phyloP scores from a whole-genome alignment of 148 eudicot species.

The Amaranthus hypochondriacus region DNA sequence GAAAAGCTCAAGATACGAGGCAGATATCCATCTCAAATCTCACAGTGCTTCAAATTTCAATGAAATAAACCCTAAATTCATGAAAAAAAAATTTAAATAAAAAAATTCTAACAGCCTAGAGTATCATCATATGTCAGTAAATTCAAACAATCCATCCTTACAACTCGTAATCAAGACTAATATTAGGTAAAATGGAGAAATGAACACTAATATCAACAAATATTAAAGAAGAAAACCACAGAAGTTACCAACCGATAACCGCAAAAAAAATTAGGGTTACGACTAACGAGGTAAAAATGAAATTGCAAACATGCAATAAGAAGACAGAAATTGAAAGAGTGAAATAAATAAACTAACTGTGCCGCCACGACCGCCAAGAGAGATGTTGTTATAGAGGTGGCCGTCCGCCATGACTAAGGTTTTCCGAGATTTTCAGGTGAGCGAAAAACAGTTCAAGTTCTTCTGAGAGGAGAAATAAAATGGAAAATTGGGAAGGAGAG shows the following conservation, averaged over 20 bases:
- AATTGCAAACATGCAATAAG: neutral
- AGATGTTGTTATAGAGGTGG: no score
- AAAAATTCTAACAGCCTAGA: neutral
- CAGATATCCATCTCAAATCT: neutral
- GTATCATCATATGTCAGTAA: neutral
- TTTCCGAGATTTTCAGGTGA: no score
- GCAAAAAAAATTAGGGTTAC: constrained; percentile 29
- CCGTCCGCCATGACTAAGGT: no score
- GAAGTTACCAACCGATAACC: neutral
- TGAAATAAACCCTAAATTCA: constrained; percentile 6
- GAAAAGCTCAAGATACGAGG: neutral
- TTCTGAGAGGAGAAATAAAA: no score
- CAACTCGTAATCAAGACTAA: neutral
- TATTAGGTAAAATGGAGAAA: neutral
- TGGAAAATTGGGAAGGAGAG: no score
- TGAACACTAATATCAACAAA: neutral
- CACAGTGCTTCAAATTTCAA: neutral
- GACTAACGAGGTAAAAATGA: neutral
- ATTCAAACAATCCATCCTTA: neutral
- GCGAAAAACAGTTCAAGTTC: no score
- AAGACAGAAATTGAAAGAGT: no score
- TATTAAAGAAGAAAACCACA: neutral
- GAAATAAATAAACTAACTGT: neutral
- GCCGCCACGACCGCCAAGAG: no score
- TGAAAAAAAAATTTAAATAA: neutral